These are phyloP conservation scores for Aspergillus bridgeri DNA, from an alignment of 495 filamentous ascomycete species.

Conservation along the genomic window DNA sequence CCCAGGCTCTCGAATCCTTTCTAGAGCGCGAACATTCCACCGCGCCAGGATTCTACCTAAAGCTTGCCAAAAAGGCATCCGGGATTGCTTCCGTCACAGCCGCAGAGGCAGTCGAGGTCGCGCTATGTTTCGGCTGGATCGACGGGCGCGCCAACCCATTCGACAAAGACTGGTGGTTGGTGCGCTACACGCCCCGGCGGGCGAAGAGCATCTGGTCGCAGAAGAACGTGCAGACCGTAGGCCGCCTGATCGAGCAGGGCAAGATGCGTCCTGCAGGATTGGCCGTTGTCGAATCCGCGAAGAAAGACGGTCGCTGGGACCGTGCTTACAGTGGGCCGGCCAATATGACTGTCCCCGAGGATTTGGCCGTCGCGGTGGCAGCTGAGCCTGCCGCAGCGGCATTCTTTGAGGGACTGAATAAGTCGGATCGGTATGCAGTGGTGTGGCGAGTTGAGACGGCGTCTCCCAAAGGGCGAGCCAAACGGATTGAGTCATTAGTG, in stretches of 20 bases:
- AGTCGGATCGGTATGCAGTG: slow-evolving; percentile 41
- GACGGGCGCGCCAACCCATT: slow-evolving; percentile 49
- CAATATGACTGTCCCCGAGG: slow-evolving; percentile 41
- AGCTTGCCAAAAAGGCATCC: slow-evolving; percentile 51
- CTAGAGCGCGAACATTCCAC: slow-evolving; percentile 35
- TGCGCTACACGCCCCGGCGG: slow-evolving; percentile 54
- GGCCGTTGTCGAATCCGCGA: slow-evolving; percentile 49
- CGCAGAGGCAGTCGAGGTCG: slow-evolving; percentile 51
- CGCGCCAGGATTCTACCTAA: slow-evolving; percentile 47
- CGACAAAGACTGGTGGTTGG: slow-evolving; percentile 41
- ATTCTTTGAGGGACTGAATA: slow-evolving; percentile 40
- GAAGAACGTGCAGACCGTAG: slow-evolving; percentile 45
- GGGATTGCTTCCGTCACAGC: slow-evolving; percentile 44
- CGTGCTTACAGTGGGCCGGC: slow-evolving; percentile 49
- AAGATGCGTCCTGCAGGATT: slow-evolving; percentile 47
- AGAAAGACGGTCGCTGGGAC: slow-evolving; percentile 53
- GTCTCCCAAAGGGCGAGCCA: slow-evolving; percentile 15
- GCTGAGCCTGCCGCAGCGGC: slow-evolving; percentile 24
- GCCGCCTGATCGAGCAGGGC: slow-evolving; percentile 34
- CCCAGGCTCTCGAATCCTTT: slow-evolving; percentile 41
- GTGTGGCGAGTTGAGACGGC: slow-evolving; percentile 41
- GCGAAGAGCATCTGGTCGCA: slow-evolving; percentile 53
- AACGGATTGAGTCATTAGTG: slow-evolving; percentile 22
- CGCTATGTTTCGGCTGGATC: slow-evolving; percentile 59
- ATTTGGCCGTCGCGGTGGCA: slow-evolving; percentile 35